Base-by-base conservation (phyloP, 257 asterid genomes). In the Eustoma russellianum region DNA sequence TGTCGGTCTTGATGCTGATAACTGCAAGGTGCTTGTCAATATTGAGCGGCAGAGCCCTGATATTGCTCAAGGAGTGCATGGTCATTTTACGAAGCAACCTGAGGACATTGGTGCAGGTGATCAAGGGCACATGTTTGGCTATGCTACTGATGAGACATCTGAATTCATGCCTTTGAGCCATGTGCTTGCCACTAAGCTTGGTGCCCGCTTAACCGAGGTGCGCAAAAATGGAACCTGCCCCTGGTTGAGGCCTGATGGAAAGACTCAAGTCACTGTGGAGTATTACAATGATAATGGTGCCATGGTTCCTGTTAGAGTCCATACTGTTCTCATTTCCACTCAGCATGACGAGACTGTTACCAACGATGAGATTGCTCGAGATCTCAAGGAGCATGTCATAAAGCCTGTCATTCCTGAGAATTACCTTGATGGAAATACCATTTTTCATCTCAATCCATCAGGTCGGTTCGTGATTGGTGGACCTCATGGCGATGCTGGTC, bases 31-130 rank as follows among this genome's bases (percentile, higher is more conserved):
- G 51, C 69, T 74, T 13, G 79, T 74, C 18, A 46, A 65, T 67
- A 73, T 73, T 49, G 79, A 73, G 64, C 79, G 68, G 41, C 79
- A 73, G 61, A 67, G 78, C 69, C 81, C 82, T 15, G 82, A 76
- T 55, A 76, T 76, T 51, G 82, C 82, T 48, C 82, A 72, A 56
- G 79, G 74, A 47, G 79, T 76, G 30, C 82, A 76, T 5, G 82
- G 82, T 16, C 78, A 76, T 60, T 69, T 76, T 34, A 72, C 74
- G 57, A 77, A 77, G 66, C 58, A 68, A 15, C 79, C 83, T 0
- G 79, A 77, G 66, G 82, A 76, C 44, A 73, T 76, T 52, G 82
- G 79, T 59, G 82, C 82, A n/a, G 82, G 81, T 47, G 81, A 72
- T 44, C 78, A 73, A 50, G 82, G 79, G 1, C 82, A 76, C 55